Base-by-base conservation (phyloP, 768 basidiomycete species). In the Tylopilus sp. region DNA sequence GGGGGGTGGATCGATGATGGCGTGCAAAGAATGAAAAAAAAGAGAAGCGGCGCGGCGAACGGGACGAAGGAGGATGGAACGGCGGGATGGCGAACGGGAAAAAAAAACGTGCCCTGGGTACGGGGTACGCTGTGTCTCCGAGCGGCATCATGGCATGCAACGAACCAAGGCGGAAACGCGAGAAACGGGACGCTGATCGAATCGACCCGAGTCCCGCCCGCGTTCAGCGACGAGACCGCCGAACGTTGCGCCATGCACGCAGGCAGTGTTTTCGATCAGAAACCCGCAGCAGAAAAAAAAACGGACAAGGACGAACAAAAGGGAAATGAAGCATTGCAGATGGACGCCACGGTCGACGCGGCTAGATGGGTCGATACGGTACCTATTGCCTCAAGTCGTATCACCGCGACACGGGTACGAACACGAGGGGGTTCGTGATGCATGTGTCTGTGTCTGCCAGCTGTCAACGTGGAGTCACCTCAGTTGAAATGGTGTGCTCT, bases 371-470 rank as follows among this genome's bases (percentile, higher is more conserved):
- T 25, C 7, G 31, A 50, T 30, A 17, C 25, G 55, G 38, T 17
- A 21, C 22, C 28, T 22, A 10, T 21, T 37, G 16, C 28, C 53
- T 30, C 16, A 19, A 10, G 44, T 45, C 21, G 21, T 16, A 38
- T 33, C 25, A 46, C 45, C 40, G 54, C 26, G 57, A 37, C 50
- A 38, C 16, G 38, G 11, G 40, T 47, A 45, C 45, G 50, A 40
- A 42, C 56, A 58, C 57, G 50, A 48, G 42, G 41, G 24, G 16
- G 51, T 41, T 38, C 47, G 40, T 49, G 58, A 43, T 42, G 24
- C 28, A n/a, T 19, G 37, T 19, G 19, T 52, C 37, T 21, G 43
- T 24, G 16, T 46, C 31, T 26, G 37, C 26, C 22, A 43, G 17
- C 26, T 34, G 36, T 48, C 34, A 33, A 21, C 25, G 45, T 58